phyloP scores from a whole-genome alignment of 768 basidiomycete genomes.

The Hygrophoropsis aurantiaca region DNA sequence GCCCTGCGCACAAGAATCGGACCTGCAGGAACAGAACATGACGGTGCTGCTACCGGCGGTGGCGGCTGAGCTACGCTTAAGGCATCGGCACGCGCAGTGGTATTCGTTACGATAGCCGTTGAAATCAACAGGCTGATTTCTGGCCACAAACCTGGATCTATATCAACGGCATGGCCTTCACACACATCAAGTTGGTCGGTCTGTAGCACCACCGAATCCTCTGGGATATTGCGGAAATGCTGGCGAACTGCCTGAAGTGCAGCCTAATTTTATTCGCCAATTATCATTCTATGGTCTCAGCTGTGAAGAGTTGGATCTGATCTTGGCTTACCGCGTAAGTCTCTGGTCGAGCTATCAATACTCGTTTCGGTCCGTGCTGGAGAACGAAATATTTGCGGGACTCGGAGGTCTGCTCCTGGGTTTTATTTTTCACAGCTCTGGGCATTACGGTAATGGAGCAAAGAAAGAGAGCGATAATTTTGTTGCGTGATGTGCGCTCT shows the following conservation, averaged over 20 bases:
- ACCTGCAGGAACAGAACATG: background rate
- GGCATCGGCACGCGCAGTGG: background rate
- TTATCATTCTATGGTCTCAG: too few relatives aligned
- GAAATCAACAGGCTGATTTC: background rate
- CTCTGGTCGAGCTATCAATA: too few relatives aligned
- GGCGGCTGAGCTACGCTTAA: background rate
- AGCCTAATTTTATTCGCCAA: too few relatives aligned
- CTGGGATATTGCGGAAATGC: conserved; percentile 3
- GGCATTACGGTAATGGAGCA: too few relatives aligned
- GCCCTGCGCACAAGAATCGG: background rate
- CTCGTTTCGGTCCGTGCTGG: too few relatives aligned
- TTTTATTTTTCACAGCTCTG: too few relatives aligned
- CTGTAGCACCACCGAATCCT: background rate
- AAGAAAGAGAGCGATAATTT: too few relatives aligned
- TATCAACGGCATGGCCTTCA: background rate
- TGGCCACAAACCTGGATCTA: background rate
- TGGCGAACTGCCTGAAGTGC: background rate
- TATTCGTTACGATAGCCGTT: background rate
- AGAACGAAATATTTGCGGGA: too few relatives aligned
- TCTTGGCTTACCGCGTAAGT: too few relatives aligned
- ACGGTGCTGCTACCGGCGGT: background rate
- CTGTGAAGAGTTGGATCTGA: too few relatives aligned
- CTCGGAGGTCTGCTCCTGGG: too few relatives aligned
- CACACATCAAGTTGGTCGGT: conserved; percentile 1
- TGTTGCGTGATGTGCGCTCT: too few relatives aligned